These are phyloP conservation scores for Phanerochaete sordida DNA, from an alignment of 768 basidiomycete species.

Conservation along the genomic window DNA sequence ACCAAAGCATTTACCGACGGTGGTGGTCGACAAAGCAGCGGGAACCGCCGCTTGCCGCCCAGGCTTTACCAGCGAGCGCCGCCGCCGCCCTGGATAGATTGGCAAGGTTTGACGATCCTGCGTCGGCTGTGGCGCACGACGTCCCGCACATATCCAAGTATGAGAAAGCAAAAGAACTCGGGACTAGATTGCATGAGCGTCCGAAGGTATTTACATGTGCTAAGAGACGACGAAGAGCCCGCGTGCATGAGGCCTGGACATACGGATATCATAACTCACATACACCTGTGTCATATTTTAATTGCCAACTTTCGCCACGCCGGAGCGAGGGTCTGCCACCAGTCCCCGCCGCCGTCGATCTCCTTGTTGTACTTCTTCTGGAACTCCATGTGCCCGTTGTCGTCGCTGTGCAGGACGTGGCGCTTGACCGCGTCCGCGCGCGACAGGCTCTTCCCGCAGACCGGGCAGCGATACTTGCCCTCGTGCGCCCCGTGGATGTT, in stretches of 20 bases:
- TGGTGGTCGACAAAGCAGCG: background rate
- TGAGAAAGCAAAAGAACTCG: background rate
- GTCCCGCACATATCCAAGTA: background rate
- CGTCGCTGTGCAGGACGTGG: background rate
- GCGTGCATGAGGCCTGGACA: background rate
- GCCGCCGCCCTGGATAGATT: background rate
- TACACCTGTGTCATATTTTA: background rate
- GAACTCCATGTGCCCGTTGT: background rate
- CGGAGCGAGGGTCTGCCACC: background rate
- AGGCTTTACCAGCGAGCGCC: too few species aligned
- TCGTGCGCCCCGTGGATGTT: background rate
- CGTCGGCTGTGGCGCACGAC: background rate
- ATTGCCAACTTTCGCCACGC: background rate
- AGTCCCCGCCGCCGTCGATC: background rate
- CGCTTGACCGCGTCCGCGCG: constrained; percentile 1
- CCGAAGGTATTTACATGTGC: background rate
- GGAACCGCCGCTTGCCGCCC: background rate
- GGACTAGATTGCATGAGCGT: background rate
- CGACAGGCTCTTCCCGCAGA: background rate
- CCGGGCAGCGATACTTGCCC: constrained; percentile 2
- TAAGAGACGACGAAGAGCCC: background rate
- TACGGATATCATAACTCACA: background rate
- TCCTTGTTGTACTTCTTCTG: background rate
- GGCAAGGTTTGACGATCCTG: background rate
- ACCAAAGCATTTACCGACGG: too few species aligned